Percentiles rank a stretch among this genome's conserved stretches.
phyloP scores from a whole-genome alignment of 306 rosid genomes.

The barrel medic (Medicago truncatula) region MtrunA17r5.0-ANR NC_053045.1:58252501-58253000 shows the following conservation, averaged over 20 bases:
- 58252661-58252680: slow-evolving; percentile 97
- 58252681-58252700: slow-evolving; percentile 73
- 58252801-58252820: slow-evolving; percentile 91
- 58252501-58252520: slow-evolving; percentile 42
- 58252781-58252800: slow-evolving; percentile 71
- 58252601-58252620: slow-evolving; percentile 59
- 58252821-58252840: slow-evolving; percentile 77
- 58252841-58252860: slow-evolving; percentile 95
- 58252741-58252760: slow-evolving; percentile 86
- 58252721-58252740: slow-evolving; percentile 72
- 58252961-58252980: slow-evolving; percentile 79
- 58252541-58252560: slow-evolving; percentile 73
- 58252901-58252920: slow-evolving; percentile 82
- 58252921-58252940: slow-evolving; percentile 86
- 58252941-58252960: slow-evolving; percentile 95
- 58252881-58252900: slow-evolving; percentile 93
- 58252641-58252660: slow-evolving; percentile 91
- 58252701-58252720: slow-evolving; percentile 81
- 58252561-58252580: slow-evolving; percentile 97
- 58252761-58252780: slow-evolving; percentile 58
- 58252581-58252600: slow-evolving; percentile 91
- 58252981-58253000: slow-evolving; percentile 57
- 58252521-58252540: slow-evolving; percentile 50
- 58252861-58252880: slow-evolving; percentile 79
- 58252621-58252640: slow-evolving; percentile 74